Conservation (phyloP, 768 basidiomycete species). For the Hericium erinaceus region DNA sequence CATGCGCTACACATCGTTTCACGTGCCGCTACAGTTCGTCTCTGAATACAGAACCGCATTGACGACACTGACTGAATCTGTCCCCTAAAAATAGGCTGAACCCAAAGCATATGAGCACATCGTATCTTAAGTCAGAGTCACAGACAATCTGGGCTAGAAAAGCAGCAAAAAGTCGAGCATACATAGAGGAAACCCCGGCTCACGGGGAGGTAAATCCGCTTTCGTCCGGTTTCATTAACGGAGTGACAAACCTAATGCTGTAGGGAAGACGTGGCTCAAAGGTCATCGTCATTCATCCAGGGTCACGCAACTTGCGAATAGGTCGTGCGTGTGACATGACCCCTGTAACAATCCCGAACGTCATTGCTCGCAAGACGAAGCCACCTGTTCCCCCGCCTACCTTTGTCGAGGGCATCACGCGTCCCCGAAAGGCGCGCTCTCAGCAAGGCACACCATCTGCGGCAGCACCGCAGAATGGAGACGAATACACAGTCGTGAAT, state of each 20-base stretch:
- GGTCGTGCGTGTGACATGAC: conserved; percentile 72
- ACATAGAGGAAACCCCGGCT: conserved; percentile 13
- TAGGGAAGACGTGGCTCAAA: conserved; percentile 63
- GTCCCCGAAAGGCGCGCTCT: conserved; percentile 36
- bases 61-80: neutral
- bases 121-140: conserved; percentile 68
- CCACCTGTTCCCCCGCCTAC: conserved; percentile 32
- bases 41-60: conserved; percentile 7
- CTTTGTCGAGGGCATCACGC: conserved; percentile 42
- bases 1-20: conserved; percentile 71
- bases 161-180: conserved; percentile 26
- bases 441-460: conserved; percentile 8
- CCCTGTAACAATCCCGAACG: conserved; percentile 57
- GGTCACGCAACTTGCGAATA: conserved; percentile 63
- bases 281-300: conserved; percentile 72
- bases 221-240: neutral
- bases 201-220: neutral
- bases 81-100: conserved; percentile 42
- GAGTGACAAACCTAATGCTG: conserved; percentile 13
- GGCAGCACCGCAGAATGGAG: conserved; percentile 24
- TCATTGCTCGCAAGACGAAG: conserved; percentile 60
- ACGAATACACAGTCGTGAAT: conserved; percentile 40
- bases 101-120: conserved; percentile 70
- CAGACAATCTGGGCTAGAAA: conserved; percentile 72
- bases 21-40: conserved; percentile 51